Evolutionary conservation across 176 grass and related monocot genomes (phyloP), one percentile per base, ranked within the genome.

Genomic region (Saccharum officinarum): DNA sequence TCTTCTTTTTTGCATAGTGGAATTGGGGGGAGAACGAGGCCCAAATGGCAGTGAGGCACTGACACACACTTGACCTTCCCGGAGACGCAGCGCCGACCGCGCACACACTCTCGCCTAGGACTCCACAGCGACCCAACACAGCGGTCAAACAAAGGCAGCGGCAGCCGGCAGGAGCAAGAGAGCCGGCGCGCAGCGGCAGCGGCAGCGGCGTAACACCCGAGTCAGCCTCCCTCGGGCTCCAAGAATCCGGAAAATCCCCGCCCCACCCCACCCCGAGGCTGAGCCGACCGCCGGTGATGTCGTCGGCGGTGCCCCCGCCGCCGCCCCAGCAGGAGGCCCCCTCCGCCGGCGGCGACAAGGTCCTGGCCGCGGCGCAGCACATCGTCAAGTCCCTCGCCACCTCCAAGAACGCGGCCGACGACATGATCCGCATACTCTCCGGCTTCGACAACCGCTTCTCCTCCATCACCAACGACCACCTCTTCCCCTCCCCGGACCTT

Each of bases 381-480:
- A 97, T 94, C 86, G 95, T 97, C n/a, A 91, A 90, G 86, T 92
- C 90, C 44, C 95, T 97, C 69, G 95, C 92, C 69, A 97, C 88
- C 50, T 94, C 95, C 12, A 97, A 97, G 84, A 97, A 94, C 92
- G 95, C 95, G 18, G 90, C 95, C 17, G 95, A 92, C 60, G 95
- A 97, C 81, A 97, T 97, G 95, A 94, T 94, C 76, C 95, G 92
- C 76, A 97, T 97, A 77, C 88, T 97, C 57, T 97, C 95, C 25
- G 90, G 95, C 41, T 97, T 97, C 83, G 95, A 97, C 88, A 88
- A 94, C 82, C 94, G 94, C 77, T 81, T 97, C 69, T 97, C 94
- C 62, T 79, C 75, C 72, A 89, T 97, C 77, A 86, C 81, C 62
- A 69, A 78, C 69, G 79, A 88, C 74, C 77, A 88, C 78, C 77